Conservation (phyloP, 345 rosid genomes). For the Bruguiera gymnorhiza region DNA sequence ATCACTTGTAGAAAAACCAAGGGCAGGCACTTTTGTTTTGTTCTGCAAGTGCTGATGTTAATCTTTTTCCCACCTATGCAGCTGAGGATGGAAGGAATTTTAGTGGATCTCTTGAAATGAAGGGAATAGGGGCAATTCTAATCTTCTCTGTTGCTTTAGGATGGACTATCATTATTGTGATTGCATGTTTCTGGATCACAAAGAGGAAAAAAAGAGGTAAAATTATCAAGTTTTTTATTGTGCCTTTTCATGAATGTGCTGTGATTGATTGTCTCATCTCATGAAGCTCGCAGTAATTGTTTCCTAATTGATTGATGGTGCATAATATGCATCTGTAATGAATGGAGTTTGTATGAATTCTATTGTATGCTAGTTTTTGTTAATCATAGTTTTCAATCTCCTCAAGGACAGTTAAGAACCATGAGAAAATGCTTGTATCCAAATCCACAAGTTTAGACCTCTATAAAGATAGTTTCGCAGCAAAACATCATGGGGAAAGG, state of each 20-base stretch:
- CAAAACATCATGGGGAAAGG: too few species aligned
- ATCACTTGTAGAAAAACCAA: too few species aligned
- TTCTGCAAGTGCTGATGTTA: not conserved
- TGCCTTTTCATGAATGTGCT: not conserved
- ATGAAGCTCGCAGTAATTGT: not conserved
- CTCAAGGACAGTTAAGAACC: slow-evolving; percentile 9
- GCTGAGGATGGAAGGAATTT: slow-evolving; percentile 29
- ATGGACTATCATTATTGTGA: slow-evolving; percentile 15
- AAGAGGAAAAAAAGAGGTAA: slow-evolving; percentile 43
- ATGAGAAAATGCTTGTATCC: not conserved
- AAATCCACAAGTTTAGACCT: too few species aligned
- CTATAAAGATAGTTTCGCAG: too few species aligned
- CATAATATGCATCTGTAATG: too few species aligned
- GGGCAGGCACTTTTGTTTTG: too few species aligned
- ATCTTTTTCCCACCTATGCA: not conserved
- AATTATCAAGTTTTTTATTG: not conserved
- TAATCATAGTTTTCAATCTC: too few species aligned
- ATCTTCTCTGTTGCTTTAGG: slow-evolving; percentile 14
- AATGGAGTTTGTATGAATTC: not conserved
- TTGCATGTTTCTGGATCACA: slow-evolving; percentile 22
- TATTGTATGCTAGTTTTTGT: not conserved
- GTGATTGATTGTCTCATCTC: not conserved
- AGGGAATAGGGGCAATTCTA: slow-evolving; percentile 18
- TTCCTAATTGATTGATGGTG: not conserved
- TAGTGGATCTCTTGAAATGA: slow-evolving; percentile 25